These are phyloP conservation scores for Moesziomyces antarcticus DNA, from an alignment of 1,284 basidiomycete genomes.

Conservation along the genomic window DNA sequence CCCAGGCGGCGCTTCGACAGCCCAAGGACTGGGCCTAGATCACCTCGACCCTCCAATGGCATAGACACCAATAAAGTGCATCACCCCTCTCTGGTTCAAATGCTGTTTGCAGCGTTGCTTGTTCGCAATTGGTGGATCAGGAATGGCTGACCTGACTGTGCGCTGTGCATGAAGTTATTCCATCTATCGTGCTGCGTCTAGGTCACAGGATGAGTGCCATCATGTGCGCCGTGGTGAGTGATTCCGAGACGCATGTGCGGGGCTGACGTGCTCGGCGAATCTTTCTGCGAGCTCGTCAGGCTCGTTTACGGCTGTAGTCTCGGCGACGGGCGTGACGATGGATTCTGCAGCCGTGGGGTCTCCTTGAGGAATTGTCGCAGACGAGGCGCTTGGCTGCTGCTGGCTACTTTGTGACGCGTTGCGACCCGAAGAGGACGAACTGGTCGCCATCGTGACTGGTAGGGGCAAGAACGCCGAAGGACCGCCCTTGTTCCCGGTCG, in stretches of 20 bases:
- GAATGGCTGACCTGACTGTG: too few species aligned
- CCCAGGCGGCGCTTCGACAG: slow-evolving; percentile 47
- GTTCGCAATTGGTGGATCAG: too few species aligned
- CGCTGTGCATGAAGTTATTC: background rate
- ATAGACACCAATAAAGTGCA: background rate
- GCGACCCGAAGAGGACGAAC: background rate
- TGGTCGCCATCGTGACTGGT: slow-evolving; percentile 9
- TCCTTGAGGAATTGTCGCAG: background rate
- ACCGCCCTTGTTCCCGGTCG: slow-evolving; percentile 4
- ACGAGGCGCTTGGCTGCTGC: background rate
- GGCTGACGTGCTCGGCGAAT: slow-evolving; percentile 11
- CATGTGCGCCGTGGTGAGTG: background rate
- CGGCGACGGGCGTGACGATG: slow-evolving; percentile 21
- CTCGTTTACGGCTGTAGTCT: background rate
- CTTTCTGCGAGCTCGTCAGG: slow-evolving; percentile 3
- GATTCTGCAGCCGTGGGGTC: slow-evolving; percentile 27
- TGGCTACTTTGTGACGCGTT: background rate
- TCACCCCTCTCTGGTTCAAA: slow-evolving; percentile 7
- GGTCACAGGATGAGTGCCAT: background rate
- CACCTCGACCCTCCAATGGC: background rate
- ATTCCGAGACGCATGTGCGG: background rate
- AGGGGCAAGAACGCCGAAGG: slow-evolving; percentile 16
- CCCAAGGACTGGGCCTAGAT: slow-evolving; percentile 57
- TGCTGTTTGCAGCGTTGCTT: background rate
- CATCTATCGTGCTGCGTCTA: background rate